Conservation (phyloP, 163 green algal genomes). For the Chlorella variabilis region DNA sequence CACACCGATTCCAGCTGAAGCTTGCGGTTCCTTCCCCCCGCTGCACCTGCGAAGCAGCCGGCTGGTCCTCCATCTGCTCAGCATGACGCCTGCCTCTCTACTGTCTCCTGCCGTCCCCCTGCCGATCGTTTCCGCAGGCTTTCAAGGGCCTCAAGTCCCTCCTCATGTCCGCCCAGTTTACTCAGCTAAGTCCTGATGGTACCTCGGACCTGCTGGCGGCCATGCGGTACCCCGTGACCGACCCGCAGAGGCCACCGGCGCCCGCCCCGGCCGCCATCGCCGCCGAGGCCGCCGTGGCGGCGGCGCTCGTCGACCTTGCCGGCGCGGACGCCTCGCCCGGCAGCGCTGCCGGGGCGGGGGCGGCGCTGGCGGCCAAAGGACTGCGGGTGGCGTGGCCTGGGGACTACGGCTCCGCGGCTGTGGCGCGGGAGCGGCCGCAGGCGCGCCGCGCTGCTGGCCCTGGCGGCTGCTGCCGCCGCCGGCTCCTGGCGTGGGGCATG, state of each 20-base stretch:
- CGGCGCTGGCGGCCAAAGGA: slow-evolving; percentile 22
- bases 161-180: slow-evolving; percentile 34
- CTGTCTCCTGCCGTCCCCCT: too few species aligned
- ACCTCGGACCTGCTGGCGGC: slow-evolving; percentile 51
- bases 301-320: slow-evolving; percentile 44
- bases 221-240: slow-evolving; percentile 50
- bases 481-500: too few species aligned
- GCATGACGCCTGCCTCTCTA: too few species aligned
- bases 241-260: slow-evolving; percentile 2
- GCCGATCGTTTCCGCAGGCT: too few species aligned
- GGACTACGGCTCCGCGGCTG: slow-evolving; percentile 18
- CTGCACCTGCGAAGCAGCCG: too few species aligned
- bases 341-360: slow-evolving; percentile 5
- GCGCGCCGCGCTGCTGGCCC: too few species aligned
- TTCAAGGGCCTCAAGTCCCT: slow-evolving; percentile 61
- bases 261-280: slow-evolving; percentile 1
- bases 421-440: slow-evolving; percentile 3
- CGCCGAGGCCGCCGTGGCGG: slow-evolving; percentile 49
- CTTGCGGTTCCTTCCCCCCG: background rate
- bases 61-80: too few species aligned
- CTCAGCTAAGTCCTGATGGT: slow-evolving; percentile 35
- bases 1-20: too few species aligned
- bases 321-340: background rate
- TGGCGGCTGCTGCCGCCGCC: background rate
- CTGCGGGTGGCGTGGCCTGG: slow-evolving; percentile 17